Base-by-base conservation (phyloP, 148 eudicot species). In the Nepenthes gracilis region DNA sequence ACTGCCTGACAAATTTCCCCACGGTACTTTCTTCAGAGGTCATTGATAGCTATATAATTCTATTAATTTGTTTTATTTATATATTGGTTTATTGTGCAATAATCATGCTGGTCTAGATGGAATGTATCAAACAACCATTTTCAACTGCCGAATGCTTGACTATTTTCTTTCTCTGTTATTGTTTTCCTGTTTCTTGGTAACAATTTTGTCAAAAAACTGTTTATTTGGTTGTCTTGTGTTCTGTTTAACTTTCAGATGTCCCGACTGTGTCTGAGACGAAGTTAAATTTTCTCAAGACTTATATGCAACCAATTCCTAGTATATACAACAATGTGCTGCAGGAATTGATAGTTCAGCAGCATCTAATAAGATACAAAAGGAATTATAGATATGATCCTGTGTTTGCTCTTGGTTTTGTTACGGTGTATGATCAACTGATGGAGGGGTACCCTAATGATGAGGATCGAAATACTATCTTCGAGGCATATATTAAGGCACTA, bases 351-450 rank as follows among this genome's bases (percentile, higher is more conserved):
- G 96, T 93, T 62, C 99, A 93, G 57, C 99, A 88, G 43, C 99
- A 93, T 73, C 64, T 93, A 49, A 81, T 81, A 85, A 84, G 83
- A 75, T 93, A 88, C 81, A 88, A 93, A 74, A 86, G 35, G 74
- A 75, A 89, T 2, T 83, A 80, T 65, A 74, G 72, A 13, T 93
- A 93, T 62, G 96, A 88, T 76, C 84, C 99, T 35, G 89, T 93
- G 43, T 93, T 88, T 75, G 99, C 99, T 35, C 96, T 93, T 59
- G 99, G 99, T 56, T 93, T 88, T 78, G 96, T 93, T 59, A 93
- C 99, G 7, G 87, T 93, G 43, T 93, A 84, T 73, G 99, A 93
- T 79, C 96, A 84, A 73, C 86, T 93, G 53, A 93, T 93, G 99
- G 99, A 93, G 12, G 99, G 95, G 4, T 93, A 93, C 73, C 99